These are phyloP conservation scores for Pythium rishiriense DNA, from an alignment of 352 stramenopile genomes.

Conservation along the genomic window DNA sequence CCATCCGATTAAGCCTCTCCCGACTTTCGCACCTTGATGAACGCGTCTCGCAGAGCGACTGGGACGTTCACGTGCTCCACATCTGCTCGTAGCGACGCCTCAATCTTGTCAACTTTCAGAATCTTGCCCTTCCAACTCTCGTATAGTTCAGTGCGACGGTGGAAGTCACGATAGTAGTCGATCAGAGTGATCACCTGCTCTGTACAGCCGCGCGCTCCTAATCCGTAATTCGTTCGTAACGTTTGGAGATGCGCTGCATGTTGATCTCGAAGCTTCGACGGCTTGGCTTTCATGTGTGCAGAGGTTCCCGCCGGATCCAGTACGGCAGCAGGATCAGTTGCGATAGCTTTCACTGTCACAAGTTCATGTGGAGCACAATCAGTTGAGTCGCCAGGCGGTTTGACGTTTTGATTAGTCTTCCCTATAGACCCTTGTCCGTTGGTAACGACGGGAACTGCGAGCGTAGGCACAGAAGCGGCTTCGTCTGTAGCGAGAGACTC, in stretches of 20 bases:
- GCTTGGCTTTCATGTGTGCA: not conserved
- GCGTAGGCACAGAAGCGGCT: no score
- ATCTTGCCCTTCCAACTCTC: slow-evolving; percentile 73
- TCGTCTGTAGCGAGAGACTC: not conserved
- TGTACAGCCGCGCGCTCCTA: slow-evolving; percentile 52
- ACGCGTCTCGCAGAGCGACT: slow-evolving; percentile 45
- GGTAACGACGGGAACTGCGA: not conserved
- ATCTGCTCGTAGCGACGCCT: slow-evolving; percentile 66
- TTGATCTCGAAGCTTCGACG: slow-evolving; percentile 9
- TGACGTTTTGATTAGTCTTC: no score
- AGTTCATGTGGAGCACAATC: no score
- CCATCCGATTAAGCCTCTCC: no score
- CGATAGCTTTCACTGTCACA: not conserved
- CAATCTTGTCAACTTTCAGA: slow-evolving; percentile 75
- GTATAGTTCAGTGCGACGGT: slow-evolving; percentile 64
- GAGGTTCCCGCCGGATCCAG: not conserved
- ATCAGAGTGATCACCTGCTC: slow-evolving; percentile 82
- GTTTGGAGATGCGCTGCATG: slow-evolving; percentile 30
- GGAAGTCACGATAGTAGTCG: slow-evolving; percentile 83
- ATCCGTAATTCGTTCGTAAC: slow-evolving; percentile 66
- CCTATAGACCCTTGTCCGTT: not conserved
- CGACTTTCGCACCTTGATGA: slow-evolving; percentile 46
- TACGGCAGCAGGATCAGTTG: no score
- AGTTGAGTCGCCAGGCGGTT: no score
- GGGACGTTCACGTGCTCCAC: slow-evolving; percentile 68